A percentile compares a stretch with the other conserved stretches of the same genome.
Evolutionary conservation across 176 grass and related monocot genomes (phyloP).

Genomic region (Puccinellia tenuiflora): DNA sequence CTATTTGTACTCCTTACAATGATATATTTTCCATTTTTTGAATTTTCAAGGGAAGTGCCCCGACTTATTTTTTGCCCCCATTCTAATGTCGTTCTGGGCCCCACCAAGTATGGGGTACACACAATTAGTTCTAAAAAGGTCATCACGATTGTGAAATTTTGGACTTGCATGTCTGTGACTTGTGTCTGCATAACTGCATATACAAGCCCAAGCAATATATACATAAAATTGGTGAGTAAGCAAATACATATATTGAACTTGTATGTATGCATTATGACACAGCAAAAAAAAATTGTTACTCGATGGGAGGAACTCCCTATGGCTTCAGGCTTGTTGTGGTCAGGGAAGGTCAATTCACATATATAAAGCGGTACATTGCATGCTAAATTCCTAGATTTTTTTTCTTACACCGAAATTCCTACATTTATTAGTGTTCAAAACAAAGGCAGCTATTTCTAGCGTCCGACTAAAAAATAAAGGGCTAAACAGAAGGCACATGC

Average conservation of each 20-base stretch:
- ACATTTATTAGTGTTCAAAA: neutral
- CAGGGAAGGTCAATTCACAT: conserved; percentile 29
- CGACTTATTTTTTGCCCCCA: too few species aligned
- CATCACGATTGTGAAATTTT: too few species aligned
- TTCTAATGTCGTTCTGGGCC: too few species aligned
- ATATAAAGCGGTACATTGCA: neutral
- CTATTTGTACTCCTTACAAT: neutral
- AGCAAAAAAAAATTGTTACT: neutral
- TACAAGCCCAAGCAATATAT: neutral
- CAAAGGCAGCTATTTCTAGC: neutral
- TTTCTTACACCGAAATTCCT: too few species aligned
- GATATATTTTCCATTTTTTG: too few species aligned
- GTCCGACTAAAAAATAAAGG: neutral
- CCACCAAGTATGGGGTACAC: neutral
- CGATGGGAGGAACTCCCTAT: neutral
- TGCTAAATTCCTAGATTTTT: too few species aligned
- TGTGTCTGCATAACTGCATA: neutral
- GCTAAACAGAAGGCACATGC: neutral
- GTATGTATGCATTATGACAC: neutral
- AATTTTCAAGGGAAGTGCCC: too few species aligned
- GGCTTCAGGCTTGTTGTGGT: neutral
- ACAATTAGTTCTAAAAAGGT: neutral
- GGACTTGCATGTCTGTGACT: too few species aligned
- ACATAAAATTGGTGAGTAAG: neutral
- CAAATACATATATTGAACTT: neutral